These are phyloP conservation scores for Calonectria hongkongensis DNA, from an alignment of 2,329 filamentous ascomycete genomes.

Conservation along the genomic window DNA sequence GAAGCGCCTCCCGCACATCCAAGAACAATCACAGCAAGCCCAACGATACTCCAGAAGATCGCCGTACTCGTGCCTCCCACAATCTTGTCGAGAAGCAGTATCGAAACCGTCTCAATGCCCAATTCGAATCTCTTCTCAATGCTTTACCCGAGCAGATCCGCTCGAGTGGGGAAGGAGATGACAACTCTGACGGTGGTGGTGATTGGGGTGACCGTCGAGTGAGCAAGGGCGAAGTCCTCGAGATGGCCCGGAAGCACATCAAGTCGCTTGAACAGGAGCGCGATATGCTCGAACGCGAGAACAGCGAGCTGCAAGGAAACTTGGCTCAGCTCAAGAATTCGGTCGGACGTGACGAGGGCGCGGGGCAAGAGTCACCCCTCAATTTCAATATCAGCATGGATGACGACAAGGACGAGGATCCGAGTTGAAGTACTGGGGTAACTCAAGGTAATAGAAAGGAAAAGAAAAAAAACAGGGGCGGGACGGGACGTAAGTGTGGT, in stretches of 20 bases:
- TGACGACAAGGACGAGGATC: constrained; percentile 38
- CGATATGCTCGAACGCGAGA: constrained; percentile 50
- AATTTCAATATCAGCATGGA: constrained; percentile 43
- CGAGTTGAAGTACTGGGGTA: not conserved
- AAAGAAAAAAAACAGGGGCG: constrained; percentile 12
- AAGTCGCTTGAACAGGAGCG: constrained; percentile 51
- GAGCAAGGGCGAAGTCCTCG: constrained; percentile 55
- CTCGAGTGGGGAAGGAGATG: constrained; percentile 45
- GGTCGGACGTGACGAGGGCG: constrained; percentile 27
- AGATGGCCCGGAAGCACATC: constrained; percentile 55
- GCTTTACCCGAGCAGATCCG: constrained; percentile 50
- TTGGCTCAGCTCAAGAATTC: constrained; percentile 47
- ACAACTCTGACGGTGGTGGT: constrained; percentile 48
- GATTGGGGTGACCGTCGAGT: constrained; percentile 50
- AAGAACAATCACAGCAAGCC: constrained; percentile 53
- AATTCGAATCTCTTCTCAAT: constrained; percentile 53
- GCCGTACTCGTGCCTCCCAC: constrained; percentile 54
- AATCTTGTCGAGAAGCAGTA: constrained; percentile 56
- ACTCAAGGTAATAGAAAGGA: not conserved
- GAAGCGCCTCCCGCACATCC: constrained; percentile 54
- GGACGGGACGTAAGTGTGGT: constrained; percentile 23
- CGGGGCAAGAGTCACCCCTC: constrained; percentile 42
- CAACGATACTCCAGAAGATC: constrained; percentile 54
- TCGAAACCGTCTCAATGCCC: constrained; percentile 54
- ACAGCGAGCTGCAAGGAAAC: constrained; percentile 52